A percentile compares a stretch with the other conserved stretches of the same genome.
Evolutionary conservation across 2,329 filamentous ascomycete species (phyloP).

Genomic region (Fusarium sacchari): DNA sequence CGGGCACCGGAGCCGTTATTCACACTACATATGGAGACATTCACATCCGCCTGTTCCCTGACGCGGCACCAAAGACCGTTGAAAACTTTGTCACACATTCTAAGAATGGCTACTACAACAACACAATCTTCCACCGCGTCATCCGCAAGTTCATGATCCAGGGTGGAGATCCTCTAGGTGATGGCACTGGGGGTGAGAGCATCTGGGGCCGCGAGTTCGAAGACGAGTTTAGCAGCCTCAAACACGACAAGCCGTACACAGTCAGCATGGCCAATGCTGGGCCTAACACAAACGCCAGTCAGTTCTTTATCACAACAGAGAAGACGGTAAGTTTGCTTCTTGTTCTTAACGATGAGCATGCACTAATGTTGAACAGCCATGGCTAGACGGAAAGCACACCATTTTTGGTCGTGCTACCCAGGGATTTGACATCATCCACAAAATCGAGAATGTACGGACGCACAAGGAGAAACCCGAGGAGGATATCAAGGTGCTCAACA

Average conservation of each 20-base stretch:
- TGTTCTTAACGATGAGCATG: neutral
- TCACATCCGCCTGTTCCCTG: slow-evolving; percentile 89
- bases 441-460: slow-evolving; percentile 90
- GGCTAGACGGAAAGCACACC: slow-evolving; percentile 96
- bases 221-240: slow-evolving; percentile 91
- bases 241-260: slow-evolving; percentile 96
- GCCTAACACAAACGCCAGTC: slow-evolving; percentile 92
- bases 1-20: slow-evolving; percentile 81
- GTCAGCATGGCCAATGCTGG: slow-evolving; percentile 98
- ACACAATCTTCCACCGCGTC: slow-evolving; percentile 95
- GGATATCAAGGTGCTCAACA: slow-evolving; percentile 97
- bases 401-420: slow-evolving; percentile 92
- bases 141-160: slow-evolving; percentile 99
- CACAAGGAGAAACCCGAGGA: slow-evolving; percentile 94
- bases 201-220: slow-evolving; percentile 96
- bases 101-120: slow-evolving; percentile 93
- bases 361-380: slow-evolving; percentile 66
- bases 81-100: slow-evolving; percentile 97
- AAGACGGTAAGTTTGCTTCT: slow-evolving; percentile 74
- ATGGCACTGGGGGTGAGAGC: slow-evolving; percentile 86
- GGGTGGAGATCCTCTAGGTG: slow-evolving; percentile 92
- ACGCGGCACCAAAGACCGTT: slow-evolving; percentile 91
- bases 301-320: slow-evolving; percentile 99
- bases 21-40: slow-evolving; percentile 97
- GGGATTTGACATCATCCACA: slow-evolving; percentile 93